phyloP scores from a whole-genome alignment of 306 rosid species.

The Luffa acutangula region DNA sequence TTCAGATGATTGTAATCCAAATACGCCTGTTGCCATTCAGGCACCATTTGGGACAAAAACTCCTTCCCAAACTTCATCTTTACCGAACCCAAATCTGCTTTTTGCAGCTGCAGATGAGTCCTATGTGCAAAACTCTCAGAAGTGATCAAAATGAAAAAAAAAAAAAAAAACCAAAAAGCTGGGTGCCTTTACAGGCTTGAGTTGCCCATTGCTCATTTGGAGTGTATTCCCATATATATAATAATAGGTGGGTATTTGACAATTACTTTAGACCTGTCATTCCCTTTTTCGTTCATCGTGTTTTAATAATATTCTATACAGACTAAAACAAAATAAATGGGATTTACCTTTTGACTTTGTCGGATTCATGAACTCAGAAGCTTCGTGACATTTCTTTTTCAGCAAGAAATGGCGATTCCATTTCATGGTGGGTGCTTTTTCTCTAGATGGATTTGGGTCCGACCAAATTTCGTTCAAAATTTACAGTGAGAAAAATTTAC shows the following conservation, averaged over 20 bases:
- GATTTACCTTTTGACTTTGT: neutral
- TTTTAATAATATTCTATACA: neutral
- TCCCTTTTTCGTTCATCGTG: neutral
- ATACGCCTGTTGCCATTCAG: slow-evolving; percentile 73
- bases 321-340: neutral
- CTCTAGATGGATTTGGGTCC: neutral
- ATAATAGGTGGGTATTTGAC: neutral
- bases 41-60: slow-evolving; percentile 55
- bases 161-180: neutral
- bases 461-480: neutral
- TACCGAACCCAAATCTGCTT: neutral
- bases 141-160: neutral
- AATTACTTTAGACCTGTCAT: neutral
- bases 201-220: neutral
- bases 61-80: slow-evolving; percentile 80
- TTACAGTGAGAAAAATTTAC: neutral
- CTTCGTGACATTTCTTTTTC: neutral
- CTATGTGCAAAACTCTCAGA: neutral
- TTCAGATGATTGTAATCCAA: slow-evolving; percentile 55
- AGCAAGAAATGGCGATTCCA: neutral
- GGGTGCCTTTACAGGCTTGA: neutral
- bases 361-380: neutral
- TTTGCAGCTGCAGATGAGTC: neutral
- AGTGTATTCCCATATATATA: neutral
- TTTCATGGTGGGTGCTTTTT: neutral